Conservation (phyloP, 768 basidiomycete species). For the Psilocybe tampanensis region DNA sequence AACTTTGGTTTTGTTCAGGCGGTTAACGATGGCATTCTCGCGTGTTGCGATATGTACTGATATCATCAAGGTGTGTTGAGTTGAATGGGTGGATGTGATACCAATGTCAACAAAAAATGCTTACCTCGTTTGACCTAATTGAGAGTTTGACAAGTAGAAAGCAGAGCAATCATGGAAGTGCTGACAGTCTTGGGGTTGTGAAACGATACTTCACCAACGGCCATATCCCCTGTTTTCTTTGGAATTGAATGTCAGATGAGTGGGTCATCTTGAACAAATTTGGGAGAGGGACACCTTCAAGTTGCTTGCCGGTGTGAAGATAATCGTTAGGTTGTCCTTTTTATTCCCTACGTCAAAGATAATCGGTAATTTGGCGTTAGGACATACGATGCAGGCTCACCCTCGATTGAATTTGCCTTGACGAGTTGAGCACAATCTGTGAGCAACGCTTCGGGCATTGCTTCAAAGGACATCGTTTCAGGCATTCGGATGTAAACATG, state of each 20-base stretch:
- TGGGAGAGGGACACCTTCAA: slow-evolving; percentile 68
- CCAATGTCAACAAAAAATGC: not conserved
- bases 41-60: slow-evolving; percentile 78
- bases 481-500: slow-evolving; percentile 96
- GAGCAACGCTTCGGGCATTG: slow-evolving; percentile 78
- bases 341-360: slow-evolving; percentile 78
- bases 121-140: slow-evolving; percentile 79
- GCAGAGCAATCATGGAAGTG: not conserved
- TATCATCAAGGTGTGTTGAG: not conserved
- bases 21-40: slow-evolving; percentile 89
- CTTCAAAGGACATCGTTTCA: slow-evolving; percentile 81
- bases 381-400: slow-evolving; percentile 33
- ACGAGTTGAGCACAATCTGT: slow-evolving; percentile 92
- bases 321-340: slow-evolving; percentile 90
- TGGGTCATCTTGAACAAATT: not conserved
- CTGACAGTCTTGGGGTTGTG: slow-evolving; percentile 85
- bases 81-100: not conserved
- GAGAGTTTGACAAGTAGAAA: not conserved
- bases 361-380: not conserved
- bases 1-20: slow-evolving; percentile 90
- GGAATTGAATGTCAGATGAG: not conserved
- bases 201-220: slow-evolving; percentile 94
- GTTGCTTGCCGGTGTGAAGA: slow-evolving; percentile 92
- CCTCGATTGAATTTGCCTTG: slow-evolving; percentile 97
- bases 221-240: slow-evolving; percentile 98